Evolutionary conservation across 179 eudicot species (phyloP).

Genomic region (Carnegiea gigantea): DNA sequence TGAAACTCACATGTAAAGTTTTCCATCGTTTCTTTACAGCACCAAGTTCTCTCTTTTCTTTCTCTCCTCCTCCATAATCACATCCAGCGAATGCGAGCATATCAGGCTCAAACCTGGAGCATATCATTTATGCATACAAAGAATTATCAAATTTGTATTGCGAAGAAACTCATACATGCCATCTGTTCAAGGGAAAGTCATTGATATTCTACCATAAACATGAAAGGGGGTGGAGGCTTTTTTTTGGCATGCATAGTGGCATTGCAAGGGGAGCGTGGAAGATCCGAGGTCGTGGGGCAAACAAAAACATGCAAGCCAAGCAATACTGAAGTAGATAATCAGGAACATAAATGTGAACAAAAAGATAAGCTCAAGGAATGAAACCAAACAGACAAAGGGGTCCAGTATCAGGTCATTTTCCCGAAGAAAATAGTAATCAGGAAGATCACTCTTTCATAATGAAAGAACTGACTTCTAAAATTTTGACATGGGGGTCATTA

Average conservation of each 20-base stretch:
- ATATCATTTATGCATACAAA: not conserved
- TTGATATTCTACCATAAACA: not conserved
- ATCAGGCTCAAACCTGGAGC: slow-evolving; percentile 80
- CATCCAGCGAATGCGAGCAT: slow-evolving; percentile 98
- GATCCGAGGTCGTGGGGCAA: not conserved
- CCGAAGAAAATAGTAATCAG: slow-evolving; percentile 5
- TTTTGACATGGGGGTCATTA: not conserved
- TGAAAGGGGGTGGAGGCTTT: not conserved
- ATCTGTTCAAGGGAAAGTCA: slow-evolving; percentile 1
- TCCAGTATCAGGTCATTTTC: slow-evolving; percentile 12
- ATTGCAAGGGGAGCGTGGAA: not conserved
- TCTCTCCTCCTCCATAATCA: slow-evolving; percentile 86
- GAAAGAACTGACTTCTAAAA: not conserved
- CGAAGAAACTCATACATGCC: slow-evolving; percentile 8
- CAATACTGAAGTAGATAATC: not conserved
- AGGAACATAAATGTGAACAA: not conserved
- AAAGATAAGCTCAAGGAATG: not conserved
- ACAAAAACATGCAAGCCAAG: not conserved
- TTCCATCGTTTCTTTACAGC: slow-evolving; percentile 72
- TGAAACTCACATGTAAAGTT: slow-evolving; percentile 67
- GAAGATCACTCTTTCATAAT: slow-evolving; percentile 20
- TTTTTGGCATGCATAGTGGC: not conserved
- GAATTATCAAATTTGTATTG: not conserved
- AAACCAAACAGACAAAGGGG: not conserved
- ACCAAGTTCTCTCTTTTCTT: slow-evolving; percentile 65